Evolutionary conservation across 164 flowering plant species (phyloP).

Genomic region (Vitis riparia): DNA sequence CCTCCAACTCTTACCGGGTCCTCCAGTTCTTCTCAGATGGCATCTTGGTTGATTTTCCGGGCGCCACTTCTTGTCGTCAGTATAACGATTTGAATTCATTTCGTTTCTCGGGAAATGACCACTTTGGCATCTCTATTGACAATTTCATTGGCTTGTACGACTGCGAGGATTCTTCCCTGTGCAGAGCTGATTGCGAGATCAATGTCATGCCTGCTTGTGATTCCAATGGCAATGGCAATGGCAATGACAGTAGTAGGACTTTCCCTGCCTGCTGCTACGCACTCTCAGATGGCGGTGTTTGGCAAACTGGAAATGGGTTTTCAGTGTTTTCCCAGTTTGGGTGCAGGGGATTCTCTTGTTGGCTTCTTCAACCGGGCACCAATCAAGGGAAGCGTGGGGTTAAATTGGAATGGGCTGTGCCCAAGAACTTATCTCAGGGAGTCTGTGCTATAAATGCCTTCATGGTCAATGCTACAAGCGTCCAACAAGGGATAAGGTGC

Average conservation of each 20-base stretch:
- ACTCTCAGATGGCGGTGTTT: constrained; percentile 48
- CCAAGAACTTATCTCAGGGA: constrained; percentile 34
- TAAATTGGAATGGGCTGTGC: constrained; percentile 80
- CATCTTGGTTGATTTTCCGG: constrained; percentile 53
- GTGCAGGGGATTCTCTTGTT: constrained; percentile 76
- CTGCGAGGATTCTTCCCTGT: constrained; percentile 75
- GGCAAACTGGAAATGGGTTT: constrained; percentile 57
- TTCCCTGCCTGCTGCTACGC: constrained; percentile 67
- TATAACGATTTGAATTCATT: constrained; percentile 57
- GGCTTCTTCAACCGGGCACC: constrained; percentile 41
- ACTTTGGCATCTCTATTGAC: constrained; percentile 55
- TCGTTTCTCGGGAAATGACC: constrained; percentile 28
- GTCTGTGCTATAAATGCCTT: constrained; percentile 52
- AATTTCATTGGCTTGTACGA: constrained; percentile 67
- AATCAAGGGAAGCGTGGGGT: constrained; percentile 54
- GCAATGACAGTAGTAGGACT: no score
- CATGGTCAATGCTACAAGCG: constrained; percentile 50
- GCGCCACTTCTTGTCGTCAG: constrained; percentile 37
- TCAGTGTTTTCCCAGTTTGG: constrained; percentile 57
- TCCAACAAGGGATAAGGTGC: constrained; percentile 62
- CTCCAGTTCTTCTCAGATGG: constrained; percentile 61
- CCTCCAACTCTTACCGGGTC: constrained; percentile 30
- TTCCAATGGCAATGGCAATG: constrained; percentile 16
- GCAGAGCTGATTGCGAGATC: constrained; percentile 54
- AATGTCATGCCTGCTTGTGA: constrained; percentile 44